Conservation (phyloP, 2,329 filamentous ascomycete species). For the Stagonosporopsis cucurbitacearum region DNA sequence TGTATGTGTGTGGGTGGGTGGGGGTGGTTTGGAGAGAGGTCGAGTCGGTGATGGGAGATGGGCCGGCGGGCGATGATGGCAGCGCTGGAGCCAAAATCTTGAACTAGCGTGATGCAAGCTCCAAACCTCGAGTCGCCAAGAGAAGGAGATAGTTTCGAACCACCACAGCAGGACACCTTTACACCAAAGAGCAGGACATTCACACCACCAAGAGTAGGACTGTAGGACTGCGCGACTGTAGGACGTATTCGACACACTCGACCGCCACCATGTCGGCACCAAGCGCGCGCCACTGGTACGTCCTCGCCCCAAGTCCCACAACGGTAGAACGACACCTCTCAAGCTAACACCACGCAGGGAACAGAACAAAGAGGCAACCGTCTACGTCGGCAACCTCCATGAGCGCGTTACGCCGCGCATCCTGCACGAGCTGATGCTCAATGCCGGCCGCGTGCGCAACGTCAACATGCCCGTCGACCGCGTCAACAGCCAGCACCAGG, state of each 20-base stretch:
- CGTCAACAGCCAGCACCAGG: slow-evolving; percentile 94
- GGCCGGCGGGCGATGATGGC: slow-evolving; percentile 18
- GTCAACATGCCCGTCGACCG: slow-evolving; percentile 98
- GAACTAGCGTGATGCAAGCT: slow-evolving; percentile 28
- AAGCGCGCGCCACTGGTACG: slow-evolving; percentile 77
- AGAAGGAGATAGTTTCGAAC: no score
- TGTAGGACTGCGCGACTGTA: no score
- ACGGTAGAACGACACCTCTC: no score
- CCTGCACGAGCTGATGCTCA: slow-evolving; percentile 97
- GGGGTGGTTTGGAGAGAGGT: slow-evolving; percentile 4
- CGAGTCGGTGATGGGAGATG: slow-evolving; percentile 19
- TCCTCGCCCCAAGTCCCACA: background rate
- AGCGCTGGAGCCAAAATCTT: slow-evolving; percentile 35
- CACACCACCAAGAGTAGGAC: no score
- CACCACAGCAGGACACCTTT: background rate
- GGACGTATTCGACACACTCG: no score
- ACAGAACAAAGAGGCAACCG: slow-evolving; percentile 96
- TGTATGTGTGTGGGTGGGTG: background rate
- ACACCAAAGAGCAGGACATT: no score
- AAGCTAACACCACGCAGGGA: slow-evolving; percentile 53
- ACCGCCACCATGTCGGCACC: slow-evolving; percentile 63
- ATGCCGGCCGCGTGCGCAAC: slow-evolving; percentile 96
- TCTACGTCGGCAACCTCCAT: slow-evolving; percentile 98
- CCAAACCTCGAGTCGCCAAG: slow-evolving; percentile 21
- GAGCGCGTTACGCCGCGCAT: slow-evolving; percentile 90